Base-by-base conservation (phyloP, 371 early-diverging fungal genomes). In the Mucor velutinosus region DNA sequence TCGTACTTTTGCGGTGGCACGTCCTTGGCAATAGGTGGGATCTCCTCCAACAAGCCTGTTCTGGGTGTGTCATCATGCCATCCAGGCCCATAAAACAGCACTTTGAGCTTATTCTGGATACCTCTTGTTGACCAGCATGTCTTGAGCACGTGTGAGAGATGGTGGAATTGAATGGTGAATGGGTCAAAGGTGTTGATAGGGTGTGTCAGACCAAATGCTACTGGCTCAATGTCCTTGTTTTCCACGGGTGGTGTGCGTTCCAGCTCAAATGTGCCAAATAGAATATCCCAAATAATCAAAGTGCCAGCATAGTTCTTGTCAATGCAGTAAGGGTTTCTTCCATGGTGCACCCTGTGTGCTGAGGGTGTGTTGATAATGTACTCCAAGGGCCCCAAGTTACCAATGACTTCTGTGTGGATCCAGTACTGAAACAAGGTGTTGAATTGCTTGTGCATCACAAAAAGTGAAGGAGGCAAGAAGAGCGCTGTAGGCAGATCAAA, bases 301-400 rank as follows among this genome's bases (percentile, higher is more conserved):
- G 84, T 82, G 17, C 83, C 87, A 15, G 76, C 86, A 66, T 85
- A 87, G 66, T 87, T 87, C 69, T 87, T 85, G 65, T 87, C 87
- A 60, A 87, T 87, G 70, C 86, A 87, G 66, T 85, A 85, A 12
- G 81, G 86, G 67, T 87, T 87, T 17, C 87, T 74, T 32, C 85
- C 87, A 55, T 87, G 87, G 59, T 87, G 87, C 23, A 87, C 81
- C 35, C 86, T 76, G 72, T 87, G 87, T 23, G 83, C 80, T 47
- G 82, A 81, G 0, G 87, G 87, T 5, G 87, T 85, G 61, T 87
- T 87, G 69, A 87, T 79, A 47, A 87, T 75, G 58, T 85, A 85
- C 62, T 87, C 87, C 60, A 85, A 69, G 57, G 73, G 80, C 39
- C 87, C 87, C 15, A 87, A 59, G 14, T 57, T 58, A 4, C 70